Percentiles rank a stretch among this genome's conserved stretches.
phyloP scores from a whole-genome alignment of 208 protist genomes.

The Endotrypanum monterogeii region DNA sequence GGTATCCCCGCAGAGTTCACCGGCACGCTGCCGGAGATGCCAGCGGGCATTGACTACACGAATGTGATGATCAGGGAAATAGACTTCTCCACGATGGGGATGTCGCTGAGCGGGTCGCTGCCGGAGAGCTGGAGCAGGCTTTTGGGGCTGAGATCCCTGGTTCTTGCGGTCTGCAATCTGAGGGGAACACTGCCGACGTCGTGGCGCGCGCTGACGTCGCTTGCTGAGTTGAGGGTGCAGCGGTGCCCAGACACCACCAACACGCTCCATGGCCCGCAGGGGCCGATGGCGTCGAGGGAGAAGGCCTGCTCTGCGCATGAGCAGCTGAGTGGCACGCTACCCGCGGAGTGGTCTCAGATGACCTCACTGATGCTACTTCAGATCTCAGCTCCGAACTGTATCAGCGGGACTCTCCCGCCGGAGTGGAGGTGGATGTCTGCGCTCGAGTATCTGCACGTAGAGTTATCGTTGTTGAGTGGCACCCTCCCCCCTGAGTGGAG shows the following conservation, averaged over 20 bases:
- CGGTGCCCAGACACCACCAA: not conserved
- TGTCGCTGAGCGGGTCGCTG: constrained; percentile 3
- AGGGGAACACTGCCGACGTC: not conserved
- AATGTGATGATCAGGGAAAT: not conserved
- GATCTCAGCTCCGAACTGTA: not conserved
- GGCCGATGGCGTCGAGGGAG: not conserved
- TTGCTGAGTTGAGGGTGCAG: not conserved
- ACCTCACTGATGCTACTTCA: not conserved
- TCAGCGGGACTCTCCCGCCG: constrained; percentile 4
- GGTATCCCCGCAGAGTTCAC: too few species aligned
- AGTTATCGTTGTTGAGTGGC: not conserved
- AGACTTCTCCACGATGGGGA: not conserved
- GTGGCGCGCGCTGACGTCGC: not conserved
- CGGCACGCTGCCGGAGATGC: constrained; percentile 17
- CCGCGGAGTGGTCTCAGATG: not conserved
- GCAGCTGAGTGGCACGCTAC: not conserved
- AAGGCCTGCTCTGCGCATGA: not conserved
- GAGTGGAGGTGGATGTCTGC: constrained; percentile 4
- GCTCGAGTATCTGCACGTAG: not conserved
- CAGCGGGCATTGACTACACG: constrained; percentile 5
- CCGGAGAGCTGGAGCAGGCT: constrained; percentile 3
- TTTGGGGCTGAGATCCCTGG: not conserved
- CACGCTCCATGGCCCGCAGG: constrained; percentile 1
- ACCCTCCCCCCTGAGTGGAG: constrained; percentile 3
- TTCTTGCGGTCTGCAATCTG: not conserved